Evolutionary conservation across 176 grass and related monocot species (phyloP), one percentile per base, ranked within the genome.

Genomic region (Juncus effusus): DNA sequence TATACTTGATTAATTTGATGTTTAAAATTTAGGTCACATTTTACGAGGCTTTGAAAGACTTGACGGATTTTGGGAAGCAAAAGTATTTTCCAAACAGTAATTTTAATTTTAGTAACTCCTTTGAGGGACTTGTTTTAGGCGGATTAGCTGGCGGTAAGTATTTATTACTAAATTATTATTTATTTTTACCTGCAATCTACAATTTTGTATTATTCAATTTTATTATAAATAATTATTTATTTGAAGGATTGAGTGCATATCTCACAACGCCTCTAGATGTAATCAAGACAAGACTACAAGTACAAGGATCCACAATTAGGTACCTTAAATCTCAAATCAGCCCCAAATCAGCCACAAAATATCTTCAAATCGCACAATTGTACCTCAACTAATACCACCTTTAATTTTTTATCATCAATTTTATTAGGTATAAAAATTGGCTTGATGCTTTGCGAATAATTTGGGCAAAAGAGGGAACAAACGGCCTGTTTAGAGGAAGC

Each of bases 201-300:
- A 59, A 58, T 53, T 38, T 36, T 78, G 19, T 7, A 35, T 80
- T 40, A 13, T 6, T 42, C 13, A 49, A 47, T 76, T 69, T 59
- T 54, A 42, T 50, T 7, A 6, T 36, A 54, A 59, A 63, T 42
- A 76, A 11, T 8, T 49, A 63, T 83, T 72, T 16, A 41, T 81
- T 67, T 62, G 67, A 57, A 90, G 83, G 88, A 64, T 92, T 86
- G 68, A 87, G 88, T 82, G 88, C 94, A 76, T 93, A 89, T 63
- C 78, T 87, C 68, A 86, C 85, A 16, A 93, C 94, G 35, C 85
- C 94, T 59, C 80, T 99, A 61, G 83, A 90, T 80, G 88, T 97
- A 60, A 93, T 85, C 39, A 93, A 93, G 78, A 99, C 85, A 58
- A 89, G 80, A 82, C 39, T 99, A 65, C 88, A 96, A 86, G 92